Conservation (phyloP, 192 early-diverging fungal species). For the Chytriomyces hyalinus region DNA sequence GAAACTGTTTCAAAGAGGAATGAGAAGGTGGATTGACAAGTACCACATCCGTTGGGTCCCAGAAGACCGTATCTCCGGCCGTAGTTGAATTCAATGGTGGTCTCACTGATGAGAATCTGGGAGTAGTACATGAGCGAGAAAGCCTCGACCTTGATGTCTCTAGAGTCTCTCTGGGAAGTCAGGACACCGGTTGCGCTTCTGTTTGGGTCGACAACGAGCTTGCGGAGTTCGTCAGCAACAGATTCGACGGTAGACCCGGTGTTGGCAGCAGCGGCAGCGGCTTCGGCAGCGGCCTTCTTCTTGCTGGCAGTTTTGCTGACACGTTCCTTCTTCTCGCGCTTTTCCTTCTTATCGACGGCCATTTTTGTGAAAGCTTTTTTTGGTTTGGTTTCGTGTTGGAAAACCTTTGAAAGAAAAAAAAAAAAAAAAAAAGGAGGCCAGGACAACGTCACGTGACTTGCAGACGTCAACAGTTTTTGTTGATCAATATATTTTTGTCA, state of each 20-base stretch:
- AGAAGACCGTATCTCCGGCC: conserved; percentile 97
- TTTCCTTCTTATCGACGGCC: conserved; percentile 23
- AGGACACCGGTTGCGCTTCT: conserved; percentile 91
- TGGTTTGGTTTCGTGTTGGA: not conserved
- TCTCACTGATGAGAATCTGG: conserved; percentile 91
- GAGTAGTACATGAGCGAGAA: conserved; percentile 94
- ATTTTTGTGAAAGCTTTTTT: conserved; percentile 8
- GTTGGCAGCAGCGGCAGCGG: conserved; percentile 12
- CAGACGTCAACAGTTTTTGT: too few relatives aligned
- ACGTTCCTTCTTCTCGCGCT: conserved; percentile 38
- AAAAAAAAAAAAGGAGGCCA: conserved; percentile 27
- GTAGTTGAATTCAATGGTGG: conserved; percentile 96
- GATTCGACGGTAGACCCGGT: conserved; percentile 17
- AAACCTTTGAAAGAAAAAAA: conserved; percentile 13
- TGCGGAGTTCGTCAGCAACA: conserved; percentile 39
- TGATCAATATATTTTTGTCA: too few relatives aligned
- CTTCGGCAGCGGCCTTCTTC: conserved; percentile 19
- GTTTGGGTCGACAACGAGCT: conserved; percentile 70
- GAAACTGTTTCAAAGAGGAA: too few relatives aligned
- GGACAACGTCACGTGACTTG: too few relatives aligned
- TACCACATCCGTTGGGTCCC: conserved; percentile 88
- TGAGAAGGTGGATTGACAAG: not conserved
- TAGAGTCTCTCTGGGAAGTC: conserved; percentile 84
- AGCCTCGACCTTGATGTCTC: conserved; percentile 86
- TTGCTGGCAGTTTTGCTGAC: conserved; percentile 21